Percentiles rank a stretch among this genome's conserved stretches.
Conservation (phyloP, 495 filamentous ascomycete genomes). For the Cercophora sp. region DNA sequence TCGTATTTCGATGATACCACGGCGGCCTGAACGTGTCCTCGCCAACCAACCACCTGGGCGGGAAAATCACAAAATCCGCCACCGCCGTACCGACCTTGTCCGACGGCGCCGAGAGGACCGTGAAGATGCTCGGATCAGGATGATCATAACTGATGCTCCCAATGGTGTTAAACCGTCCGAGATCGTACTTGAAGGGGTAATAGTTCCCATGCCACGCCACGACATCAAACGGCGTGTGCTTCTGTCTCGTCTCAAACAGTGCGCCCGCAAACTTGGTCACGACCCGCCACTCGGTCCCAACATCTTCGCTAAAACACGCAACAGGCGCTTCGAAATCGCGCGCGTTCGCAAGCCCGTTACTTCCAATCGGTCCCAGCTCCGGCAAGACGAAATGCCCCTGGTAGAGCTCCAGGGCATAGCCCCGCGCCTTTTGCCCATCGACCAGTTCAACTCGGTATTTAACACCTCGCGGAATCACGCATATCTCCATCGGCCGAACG, state of each 20-base stretch:
- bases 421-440: constrained; percentile 58
- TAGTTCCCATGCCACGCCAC: constrained; percentile 81
- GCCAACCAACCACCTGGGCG: constrained; percentile 73
- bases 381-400: constrained; percentile 80
- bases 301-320: constrained; percentile 66
- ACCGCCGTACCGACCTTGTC: constrained; percentile 61
- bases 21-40: constrained; percentile 80
- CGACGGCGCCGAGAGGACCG: constrained; percentile 71
- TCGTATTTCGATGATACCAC: constrained; percentile 79
- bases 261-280: constrained; percentile 76
- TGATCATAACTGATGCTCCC: constrained; percentile 74
- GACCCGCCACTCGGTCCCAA: constrained; percentile 51
- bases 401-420: constrained; percentile 86
- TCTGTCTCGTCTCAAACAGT: constrained; percentile 68
- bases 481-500: constrained; percentile 86
- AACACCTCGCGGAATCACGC: constrained; percentile 80
- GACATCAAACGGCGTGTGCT: constrained; percentile 76
- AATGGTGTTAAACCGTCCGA: constrained; percentile 74
- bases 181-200: constrained; percentile 85
- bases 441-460: constrained; percentile 68
- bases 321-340: constrained; percentile 86
- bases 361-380: constrained; percentile 85
- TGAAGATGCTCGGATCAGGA: constrained; percentile 78
- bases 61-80: constrained; percentile 81
- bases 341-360: constrained; percentile 79